Evolutionary conservation across 1,284 basidiomycete genomes (phyloP).

Genomic region (Marasmius fiardii): DNA sequence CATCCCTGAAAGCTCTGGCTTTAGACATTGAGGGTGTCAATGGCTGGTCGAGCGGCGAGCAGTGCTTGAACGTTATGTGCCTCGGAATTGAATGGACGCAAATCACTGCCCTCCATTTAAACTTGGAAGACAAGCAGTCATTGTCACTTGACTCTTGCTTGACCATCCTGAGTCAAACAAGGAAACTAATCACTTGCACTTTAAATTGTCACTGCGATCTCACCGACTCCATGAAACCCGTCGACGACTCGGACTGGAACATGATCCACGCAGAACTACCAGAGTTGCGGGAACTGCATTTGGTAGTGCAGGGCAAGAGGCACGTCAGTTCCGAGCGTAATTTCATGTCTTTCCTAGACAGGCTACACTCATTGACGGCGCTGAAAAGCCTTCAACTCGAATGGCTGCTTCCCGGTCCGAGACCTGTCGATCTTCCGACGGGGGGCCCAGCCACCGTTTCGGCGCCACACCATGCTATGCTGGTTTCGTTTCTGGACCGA

Average conservation of each 20-base stretch:
- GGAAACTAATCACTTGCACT: conserved; percentile 27
- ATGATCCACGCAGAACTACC: conserved; percentile 12
- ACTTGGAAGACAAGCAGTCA: conserved; percentile 25
- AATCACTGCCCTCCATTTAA: conserved; percentile 32
- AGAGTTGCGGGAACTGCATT: conserved; percentile 18
- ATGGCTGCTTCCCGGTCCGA: conserved; percentile 12
- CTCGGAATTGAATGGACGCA: conserved; percentile 33
- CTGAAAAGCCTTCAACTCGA: conserved; percentile 10
- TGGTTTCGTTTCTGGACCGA: conserved; percentile 28
- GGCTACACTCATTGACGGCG: conserved; percentile 1
- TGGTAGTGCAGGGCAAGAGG: conserved; percentile 27
- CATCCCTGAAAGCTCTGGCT: conserved; percentile 25
- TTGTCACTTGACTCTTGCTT: conserved; percentile 31
- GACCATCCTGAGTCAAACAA: conserved; percentile 27
- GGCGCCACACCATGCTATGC: conserved; percentile 13
- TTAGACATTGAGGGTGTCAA: conserved; percentile 25
- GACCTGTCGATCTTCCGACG: not conserved
- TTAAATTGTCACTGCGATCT: conserved; percentile 27
- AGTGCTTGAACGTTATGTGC: conserved; percentile 21
- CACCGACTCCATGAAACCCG: conserved; percentile 9
- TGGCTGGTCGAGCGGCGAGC: conserved; percentile 14
- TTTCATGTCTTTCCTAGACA: conserved; percentile 27
- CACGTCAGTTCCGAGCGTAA: conserved; percentile 16
- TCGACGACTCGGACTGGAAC: not conserved
- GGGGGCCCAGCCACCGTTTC: not conserved